These are phyloP conservation scores for Boletus edulis DNA, from an alignment of 768 basidiomycete species.

Conservation along the genomic window DNA sequence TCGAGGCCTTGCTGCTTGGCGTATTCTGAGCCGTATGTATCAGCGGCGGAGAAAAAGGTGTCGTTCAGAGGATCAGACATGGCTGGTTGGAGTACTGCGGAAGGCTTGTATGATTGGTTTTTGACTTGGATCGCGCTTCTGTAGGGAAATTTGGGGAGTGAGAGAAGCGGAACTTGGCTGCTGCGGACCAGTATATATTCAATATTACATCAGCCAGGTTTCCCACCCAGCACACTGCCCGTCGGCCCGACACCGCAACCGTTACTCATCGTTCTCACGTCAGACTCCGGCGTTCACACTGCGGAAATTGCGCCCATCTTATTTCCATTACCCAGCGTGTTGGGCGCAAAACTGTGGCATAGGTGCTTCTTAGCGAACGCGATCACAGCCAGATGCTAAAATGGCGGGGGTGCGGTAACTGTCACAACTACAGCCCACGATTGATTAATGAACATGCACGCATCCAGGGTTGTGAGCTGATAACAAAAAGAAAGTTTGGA, in stretches of 20 bases:
- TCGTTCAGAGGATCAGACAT: conserved; percentile 33
- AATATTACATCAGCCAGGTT: conserved; percentile 32
- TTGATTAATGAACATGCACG: too few relatives aligned
- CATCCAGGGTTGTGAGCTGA: too few relatives aligned
- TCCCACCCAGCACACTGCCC: conserved; percentile 32
- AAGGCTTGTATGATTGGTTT: conserved; percentile 7
- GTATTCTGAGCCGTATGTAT: conserved; percentile 37
- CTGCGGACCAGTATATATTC: conserved; percentile 39
- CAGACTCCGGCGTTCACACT: conserved; percentile 6
- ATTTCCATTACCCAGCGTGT: neutral
- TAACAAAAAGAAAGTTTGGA: too few relatives aligned
- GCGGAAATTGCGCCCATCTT: conserved; percentile 13
- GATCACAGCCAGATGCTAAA: too few relatives aligned
- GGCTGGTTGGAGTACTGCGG: conserved; percentile 27
- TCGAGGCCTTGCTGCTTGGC: conserved; percentile 49
- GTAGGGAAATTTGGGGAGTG: conserved; percentile 3
- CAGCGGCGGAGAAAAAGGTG: conserved; percentile 32
- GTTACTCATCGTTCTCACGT: conserved; percentile 17
- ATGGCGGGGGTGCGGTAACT: too few relatives aligned
- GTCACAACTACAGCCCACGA: too few relatives aligned
- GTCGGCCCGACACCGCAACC: conserved; percentile 18
- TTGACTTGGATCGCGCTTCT: conserved; percentile 16
- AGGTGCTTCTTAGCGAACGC: too few relatives aligned
- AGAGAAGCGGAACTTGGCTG: conserved; percentile 9
- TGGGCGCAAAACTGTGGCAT: too few relatives aligned